Evolutionary conservation across 371 early-diverging fungal genomes (phyloP).

Genomic region (Apophysomyces elegans): DNA sequence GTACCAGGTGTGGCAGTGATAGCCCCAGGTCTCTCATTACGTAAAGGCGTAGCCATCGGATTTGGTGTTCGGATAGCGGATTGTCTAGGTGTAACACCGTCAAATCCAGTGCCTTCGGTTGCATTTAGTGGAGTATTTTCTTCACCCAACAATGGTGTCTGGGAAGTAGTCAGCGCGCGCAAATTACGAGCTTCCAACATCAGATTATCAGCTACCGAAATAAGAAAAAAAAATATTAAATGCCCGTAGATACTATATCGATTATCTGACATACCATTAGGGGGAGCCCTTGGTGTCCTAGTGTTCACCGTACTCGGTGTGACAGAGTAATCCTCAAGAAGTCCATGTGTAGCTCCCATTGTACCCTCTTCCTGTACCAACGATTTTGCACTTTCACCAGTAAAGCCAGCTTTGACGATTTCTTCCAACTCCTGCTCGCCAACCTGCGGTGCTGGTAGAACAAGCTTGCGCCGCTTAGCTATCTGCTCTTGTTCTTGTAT

Average conservation of each 20-base stretch:
- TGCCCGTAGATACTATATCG: neutral
- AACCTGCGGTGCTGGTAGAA: slow-evolving; percentile 92
- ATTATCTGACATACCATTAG: slow-evolving; percentile 38
- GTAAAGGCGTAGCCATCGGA: slow-evolving; percentile 72
- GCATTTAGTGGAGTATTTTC: slow-evolving; percentile 54
- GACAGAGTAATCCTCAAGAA: slow-evolving; percentile 76
- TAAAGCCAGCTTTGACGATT: slow-evolving; percentile 88
- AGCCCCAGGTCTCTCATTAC: slow-evolving; percentile 28
- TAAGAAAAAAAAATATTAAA: neutral
- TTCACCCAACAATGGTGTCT: slow-evolving; percentile 91
- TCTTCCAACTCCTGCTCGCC: slow-evolving; percentile 90
- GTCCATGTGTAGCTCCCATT: slow-evolving; percentile 61
- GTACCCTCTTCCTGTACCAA: slow-evolving; percentile 69
- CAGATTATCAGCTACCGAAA: slow-evolving; percentile 61
- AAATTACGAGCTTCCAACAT: slow-evolving; percentile 85
- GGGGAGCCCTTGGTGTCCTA: slow-evolving; percentile 80
- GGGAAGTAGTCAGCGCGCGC: slow-evolving; percentile 71
- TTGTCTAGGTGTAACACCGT: slow-evolving; percentile 70
- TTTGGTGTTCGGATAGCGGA: slow-evolving; percentile 81
- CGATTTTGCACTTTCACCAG: slow-evolving; percentile 77
- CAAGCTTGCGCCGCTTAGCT: slow-evolving; percentile 76
- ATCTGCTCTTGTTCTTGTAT: slow-evolving; percentile 74
- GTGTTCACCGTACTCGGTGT: slow-evolving; percentile 51
- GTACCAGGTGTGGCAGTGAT: slow-evolving; percentile 33
- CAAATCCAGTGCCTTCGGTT: slow-evolving; percentile 66